Conservation (phyloP, 768 basidiomycete species). For the Tricholoma saponaceum region DNA sequence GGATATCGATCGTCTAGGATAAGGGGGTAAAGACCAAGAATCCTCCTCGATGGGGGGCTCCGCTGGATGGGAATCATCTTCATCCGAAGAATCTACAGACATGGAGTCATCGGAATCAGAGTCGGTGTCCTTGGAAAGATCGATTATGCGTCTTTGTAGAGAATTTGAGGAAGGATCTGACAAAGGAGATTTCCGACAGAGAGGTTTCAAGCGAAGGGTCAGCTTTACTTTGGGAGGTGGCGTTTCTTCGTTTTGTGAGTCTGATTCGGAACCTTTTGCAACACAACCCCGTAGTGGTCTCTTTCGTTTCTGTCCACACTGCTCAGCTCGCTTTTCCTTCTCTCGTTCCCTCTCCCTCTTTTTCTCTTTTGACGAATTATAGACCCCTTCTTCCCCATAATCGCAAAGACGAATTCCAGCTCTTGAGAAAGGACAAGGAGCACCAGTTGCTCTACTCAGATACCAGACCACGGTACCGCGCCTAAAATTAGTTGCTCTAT, state of each 20-base stretch:
- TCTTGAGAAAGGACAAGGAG: constrained; percentile 70
- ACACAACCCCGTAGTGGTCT: constrained; percentile 34
- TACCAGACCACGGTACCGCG: constrained; percentile 82
- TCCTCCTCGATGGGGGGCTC: constrained; percentile 29
- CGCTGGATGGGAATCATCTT: constrained; percentile 22
- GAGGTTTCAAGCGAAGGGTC: constrained; percentile 58
- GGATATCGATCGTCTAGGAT: constrained; percentile 55
- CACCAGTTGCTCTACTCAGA: constrained; percentile 68
- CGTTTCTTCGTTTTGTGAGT: constrained; percentile 33
- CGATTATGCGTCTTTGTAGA: constrained; percentile 23
- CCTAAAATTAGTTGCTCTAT: constrained; percentile 66
- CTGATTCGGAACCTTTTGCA: constrained; percentile 25
- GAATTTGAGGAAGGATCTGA: constrained; percentile 21
- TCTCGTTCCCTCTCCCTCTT: constrained; percentile 24
- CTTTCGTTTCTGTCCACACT: constrained; percentile 42
- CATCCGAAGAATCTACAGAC: constrained; percentile 42
- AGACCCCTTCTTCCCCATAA: constrained; percentile 51
- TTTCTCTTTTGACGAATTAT: constrained; percentile 23
- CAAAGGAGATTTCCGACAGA: constrained; percentile 22
- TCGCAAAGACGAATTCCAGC: constrained; percentile 72
- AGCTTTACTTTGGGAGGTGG: constrained; percentile 68
- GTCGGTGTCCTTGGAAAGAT: constrained; percentile 39
- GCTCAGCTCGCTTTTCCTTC: constrained; percentile 22
- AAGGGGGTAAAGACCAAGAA: constrained; percentile 50
- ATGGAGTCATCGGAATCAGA: constrained; percentile 35